Base-by-base conservation (phyloP, 2,329 filamentous ascomycete genomes). In the Paraconiothyrium sp. region DNA sequence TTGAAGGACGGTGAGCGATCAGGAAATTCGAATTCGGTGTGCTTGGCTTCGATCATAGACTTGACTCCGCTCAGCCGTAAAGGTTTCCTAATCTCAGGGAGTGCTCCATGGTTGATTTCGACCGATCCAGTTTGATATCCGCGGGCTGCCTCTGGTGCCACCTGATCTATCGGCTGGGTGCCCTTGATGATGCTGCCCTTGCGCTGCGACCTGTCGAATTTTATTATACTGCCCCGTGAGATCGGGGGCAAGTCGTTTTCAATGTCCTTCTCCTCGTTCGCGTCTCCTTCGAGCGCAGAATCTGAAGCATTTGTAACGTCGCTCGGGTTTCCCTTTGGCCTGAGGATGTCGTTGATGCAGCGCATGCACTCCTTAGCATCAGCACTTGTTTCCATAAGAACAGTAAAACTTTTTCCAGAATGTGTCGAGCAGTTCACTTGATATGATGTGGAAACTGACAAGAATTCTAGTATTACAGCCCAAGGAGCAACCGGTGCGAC, bases 361-460 rank as follows among this genome's bases (percentile, higher is more conserved):
- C 37, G 56, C 41, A 64, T 30, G 50, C 73, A 72, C 27, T 75
- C 68, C 6, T 56, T 20, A 32, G 74, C 71, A 48, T 75, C 69
- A 1, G 44, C 37, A 2, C 59, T 47, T 8, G 59, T 43, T 6
- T 46, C 24, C 49, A 77, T 72, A 9, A 71, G 46, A 16, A 77
- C 61, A 6, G 63, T 69, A 14, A 78, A 46, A 2, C 70, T 60
- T 4, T 54, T 63, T 9, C 63, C 72, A 6, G 46, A 46, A 39
- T 59, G 67, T 41, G 65, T 57, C 6, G 59, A 47, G 22, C 69
- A 61, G 49, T 78, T 64, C 22, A 76, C 55, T 32, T 54, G 57
- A 57, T 75, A 78, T 16, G 67, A 69, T 60, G 62, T 69, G 4
- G 59, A 35, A 1, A 43, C 47, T n/a, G 57, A n/a, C 22, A 50